phyloP scores from a whole-genome alignment of 805 yeast genomes.

The Saccharomycopsis babjevae region DNA sequence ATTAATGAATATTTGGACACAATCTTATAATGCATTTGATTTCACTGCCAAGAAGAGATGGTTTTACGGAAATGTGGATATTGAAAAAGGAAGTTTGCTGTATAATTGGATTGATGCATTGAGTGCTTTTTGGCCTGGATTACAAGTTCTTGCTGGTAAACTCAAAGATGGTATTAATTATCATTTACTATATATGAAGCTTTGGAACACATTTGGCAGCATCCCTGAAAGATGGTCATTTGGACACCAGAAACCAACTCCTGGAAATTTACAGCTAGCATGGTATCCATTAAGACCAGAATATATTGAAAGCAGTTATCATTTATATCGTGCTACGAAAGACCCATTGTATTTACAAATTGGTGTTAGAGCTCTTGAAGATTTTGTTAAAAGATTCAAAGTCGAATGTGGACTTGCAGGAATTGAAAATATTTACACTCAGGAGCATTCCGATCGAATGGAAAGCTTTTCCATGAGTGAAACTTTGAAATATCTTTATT shows the following conservation, averaged over 20 bases:
- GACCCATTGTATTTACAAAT: conserved; percentile 77
- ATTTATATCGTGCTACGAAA: conserved; percentile 68
- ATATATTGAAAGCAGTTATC: conserved; percentile 80
- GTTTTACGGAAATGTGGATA: conserved; percentile 48
- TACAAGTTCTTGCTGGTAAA: conserved; percentile 72
- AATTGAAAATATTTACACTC: conserved; percentile 52
- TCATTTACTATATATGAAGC: conserved; percentile 55
- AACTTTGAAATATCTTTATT: conserved; percentile 71
- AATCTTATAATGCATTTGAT: conserved; percentile 48
- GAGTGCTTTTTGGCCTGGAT: conserved; percentile 82
- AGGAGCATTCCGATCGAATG: conserved; percentile 67
- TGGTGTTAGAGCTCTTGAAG: conserved; percentile 54
- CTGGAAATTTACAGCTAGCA: conserved; percentile 41
- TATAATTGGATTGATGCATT: conserved; percentile 77
- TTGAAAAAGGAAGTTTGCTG: conserved; percentile 37
- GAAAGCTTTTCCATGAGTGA: conserved; percentile 87
- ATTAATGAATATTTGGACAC: conserved; percentile 45
- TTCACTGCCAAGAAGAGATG: conserved; percentile 38
- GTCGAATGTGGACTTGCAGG: conserved; percentile 79
- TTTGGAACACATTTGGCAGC: conserved; percentile 73
- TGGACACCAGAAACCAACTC: neutral
- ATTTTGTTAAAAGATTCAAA: conserved; percentile 41
- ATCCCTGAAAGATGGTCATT: conserved; percentile 85
- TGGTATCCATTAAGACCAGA: conserved; percentile 96
- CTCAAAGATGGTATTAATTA: conserved; percentile 50